Evolutionary conservation across 2,329 filamentous ascomycete genomes (phyloP).

Genomic region (Apiospora marii): DNA sequence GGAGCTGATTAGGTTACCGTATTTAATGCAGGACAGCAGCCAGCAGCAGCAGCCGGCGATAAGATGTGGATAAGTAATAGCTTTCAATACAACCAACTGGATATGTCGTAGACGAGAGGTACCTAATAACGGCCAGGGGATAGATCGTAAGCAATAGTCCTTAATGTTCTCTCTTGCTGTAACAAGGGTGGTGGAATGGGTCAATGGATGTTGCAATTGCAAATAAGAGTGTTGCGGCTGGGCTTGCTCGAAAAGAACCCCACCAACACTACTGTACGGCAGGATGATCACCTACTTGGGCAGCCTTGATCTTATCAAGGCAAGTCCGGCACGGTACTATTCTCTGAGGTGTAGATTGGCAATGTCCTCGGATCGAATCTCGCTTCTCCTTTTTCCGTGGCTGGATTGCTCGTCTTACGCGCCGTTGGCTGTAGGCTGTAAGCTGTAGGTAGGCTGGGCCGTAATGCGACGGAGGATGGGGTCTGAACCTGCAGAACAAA

Average conservation of each 20-base stretch:
- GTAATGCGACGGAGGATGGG: background rate
- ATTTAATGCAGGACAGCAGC: background rate
- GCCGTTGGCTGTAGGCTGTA: constrained; percentile 15
- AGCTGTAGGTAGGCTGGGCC: constrained; percentile 11
- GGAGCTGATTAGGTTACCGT: background rate
- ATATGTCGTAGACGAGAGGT: background rate
- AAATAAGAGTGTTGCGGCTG: background rate
- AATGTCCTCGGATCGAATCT: background rate
- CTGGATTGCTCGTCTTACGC: background rate
- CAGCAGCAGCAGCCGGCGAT: background rate
- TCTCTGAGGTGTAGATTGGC: background rate
- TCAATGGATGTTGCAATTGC: background rate
- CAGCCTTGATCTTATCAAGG: background rate
- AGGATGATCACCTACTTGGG: constrained; percentile 5
- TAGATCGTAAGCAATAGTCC: constrained; percentile 4
- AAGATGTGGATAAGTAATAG: background rate
- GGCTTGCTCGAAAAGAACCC: background rate
- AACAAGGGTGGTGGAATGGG: background rate
- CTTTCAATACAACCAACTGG: constrained; percentile 8
- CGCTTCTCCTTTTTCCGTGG: background rate
- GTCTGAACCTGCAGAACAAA: constrained; percentile 1
- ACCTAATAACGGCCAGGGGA: background rate
- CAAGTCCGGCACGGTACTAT: background rate
- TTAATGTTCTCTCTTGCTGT: background rate
- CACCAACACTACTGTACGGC: background rate